Percentiles rank a stretch among this genome's conserved stretches.
phyloP scores from a whole-genome alignment of 148 eudicot genomes.

The Rhododendron kiyosumense region DNA sequence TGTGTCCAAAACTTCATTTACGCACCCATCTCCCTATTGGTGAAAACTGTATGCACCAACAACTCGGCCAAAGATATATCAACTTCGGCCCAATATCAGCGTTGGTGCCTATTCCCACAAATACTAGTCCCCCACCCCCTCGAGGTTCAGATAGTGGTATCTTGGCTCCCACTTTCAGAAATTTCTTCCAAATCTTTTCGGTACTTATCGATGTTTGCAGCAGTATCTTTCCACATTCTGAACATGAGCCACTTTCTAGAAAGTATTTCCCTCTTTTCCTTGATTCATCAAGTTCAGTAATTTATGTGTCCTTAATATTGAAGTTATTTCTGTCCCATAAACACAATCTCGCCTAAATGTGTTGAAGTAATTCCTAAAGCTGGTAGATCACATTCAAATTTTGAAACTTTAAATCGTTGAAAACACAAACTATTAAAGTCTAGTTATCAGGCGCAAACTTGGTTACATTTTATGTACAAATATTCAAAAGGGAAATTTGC shows the following conservation, averaged over 20 bases:
- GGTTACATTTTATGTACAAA: background rate
- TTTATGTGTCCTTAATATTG: background rate
- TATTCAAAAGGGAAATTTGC: no score
- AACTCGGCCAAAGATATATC: background rate
- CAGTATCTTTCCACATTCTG: background rate
- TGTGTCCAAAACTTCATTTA: background rate
- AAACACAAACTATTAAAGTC: no score
- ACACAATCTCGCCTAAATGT: background rate
- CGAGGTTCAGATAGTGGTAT: background rate
- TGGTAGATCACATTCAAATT: background rate
- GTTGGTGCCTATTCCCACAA: background rate
- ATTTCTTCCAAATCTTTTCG: background rate
- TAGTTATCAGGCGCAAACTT: background rate
- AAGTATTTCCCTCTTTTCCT: background rate
- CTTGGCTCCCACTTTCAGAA: background rate
- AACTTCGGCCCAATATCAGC: background rate
- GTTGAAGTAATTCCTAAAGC: background rate
- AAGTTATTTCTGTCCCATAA: background rate
- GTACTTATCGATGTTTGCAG: background rate
- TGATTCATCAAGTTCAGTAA: background rate
- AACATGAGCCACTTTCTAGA: background rate
- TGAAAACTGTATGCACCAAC: background rate
- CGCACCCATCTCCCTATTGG: background rate
- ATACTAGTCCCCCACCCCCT: background rate
- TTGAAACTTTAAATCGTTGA: background rate